These are phyloP conservation scores for Acorus calamus DNA, from an alignment of 106 monocot genomes.

Conservation along the genomic window DNA sequence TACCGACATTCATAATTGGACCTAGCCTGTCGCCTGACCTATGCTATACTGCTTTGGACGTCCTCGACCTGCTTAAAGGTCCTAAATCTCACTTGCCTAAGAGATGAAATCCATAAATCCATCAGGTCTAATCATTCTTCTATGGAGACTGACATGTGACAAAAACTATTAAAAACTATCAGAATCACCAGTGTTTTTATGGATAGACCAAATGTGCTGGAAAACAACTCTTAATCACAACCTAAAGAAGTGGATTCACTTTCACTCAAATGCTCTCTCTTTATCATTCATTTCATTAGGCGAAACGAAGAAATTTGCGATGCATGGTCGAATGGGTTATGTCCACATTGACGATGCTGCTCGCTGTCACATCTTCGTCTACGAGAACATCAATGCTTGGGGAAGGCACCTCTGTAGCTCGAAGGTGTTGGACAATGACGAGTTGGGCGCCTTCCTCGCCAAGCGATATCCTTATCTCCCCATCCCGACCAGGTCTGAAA, in stretches of 20 bases:
- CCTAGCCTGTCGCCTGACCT: conserved; percentile 41
- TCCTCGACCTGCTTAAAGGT: conserved; percentile 65
- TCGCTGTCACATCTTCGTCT: conserved; percentile 69
- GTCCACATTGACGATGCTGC: conserved; percentile 89
- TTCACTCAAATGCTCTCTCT: background rate
- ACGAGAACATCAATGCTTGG: conserved; percentile 41
- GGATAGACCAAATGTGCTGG: no score
- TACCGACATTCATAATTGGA: conserved; percentile 70
- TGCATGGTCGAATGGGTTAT: conserved; percentile 82
- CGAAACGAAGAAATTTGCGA: conserved; percentile 55
- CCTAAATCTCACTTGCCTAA: no score
- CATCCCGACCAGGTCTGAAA: conserved; percentile 45
- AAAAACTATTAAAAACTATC: no score
- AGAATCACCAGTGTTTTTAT: no score
- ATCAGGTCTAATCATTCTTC: no score
- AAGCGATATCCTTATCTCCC: conserved; percentile 49
- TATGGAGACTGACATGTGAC: no score
- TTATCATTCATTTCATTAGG: conserved; percentile 8
- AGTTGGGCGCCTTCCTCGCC: conserved; percentile 32
- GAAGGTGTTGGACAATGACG: conserved; percentile 45
- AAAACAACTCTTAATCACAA: no score
- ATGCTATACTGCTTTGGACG: conserved; percentile 42
- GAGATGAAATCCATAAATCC: no score
- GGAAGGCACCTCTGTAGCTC: conserved; percentile 86
- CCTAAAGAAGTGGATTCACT: no score